phyloP scores from a whole-genome alignment of 23 red algal species.

The Chondrus crispus region DNA sequence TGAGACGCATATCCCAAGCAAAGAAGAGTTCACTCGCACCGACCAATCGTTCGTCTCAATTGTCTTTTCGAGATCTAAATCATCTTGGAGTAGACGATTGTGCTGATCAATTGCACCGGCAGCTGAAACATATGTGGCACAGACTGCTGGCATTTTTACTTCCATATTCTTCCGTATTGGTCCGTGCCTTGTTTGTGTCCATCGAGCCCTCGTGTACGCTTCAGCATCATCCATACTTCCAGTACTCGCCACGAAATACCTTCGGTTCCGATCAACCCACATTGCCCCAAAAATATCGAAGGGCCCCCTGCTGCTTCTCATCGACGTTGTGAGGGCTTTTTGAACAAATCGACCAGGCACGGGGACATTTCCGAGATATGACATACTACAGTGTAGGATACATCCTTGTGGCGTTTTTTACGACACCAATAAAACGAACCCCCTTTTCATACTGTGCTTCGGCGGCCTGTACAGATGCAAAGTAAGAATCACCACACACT shows the following conservation, averaged over 20 bases:
- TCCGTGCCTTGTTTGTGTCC: neutral
- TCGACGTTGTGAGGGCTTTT: too few species aligned
- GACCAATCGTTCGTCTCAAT: constrained; percentile 6
- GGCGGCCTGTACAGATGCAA: too few species aligned
- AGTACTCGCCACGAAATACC: neutral
- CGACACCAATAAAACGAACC: too few species aligned
- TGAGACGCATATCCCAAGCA: constrained; percentile 10
- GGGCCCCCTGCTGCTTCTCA: too few species aligned
- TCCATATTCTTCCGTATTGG: neutral
- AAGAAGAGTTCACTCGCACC: neutral
- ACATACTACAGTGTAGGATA: too few species aligned
- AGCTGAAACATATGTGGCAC: neutral
- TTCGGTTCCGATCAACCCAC: constrained; percentile 35
- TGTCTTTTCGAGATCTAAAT: constrained; percentile 7
- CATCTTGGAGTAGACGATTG: constrained; percentile 26
- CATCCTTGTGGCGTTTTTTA: too few species aligned
- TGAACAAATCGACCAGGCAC: too few species aligned
- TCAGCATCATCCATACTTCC: neutral
- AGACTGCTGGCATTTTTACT: neutral
- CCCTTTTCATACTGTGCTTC: too few species aligned
- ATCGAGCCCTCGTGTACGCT: neutral
- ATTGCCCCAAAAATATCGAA: constrained; percentile 23
- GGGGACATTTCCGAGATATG: too few species aligned
- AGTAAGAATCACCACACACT: too few species aligned
- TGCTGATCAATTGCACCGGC: constrained; percentile 14